A percentile compares a stretch with the other conserved stretches of the same genome.
Conservation (phyloP, 1,139 yeast genomes). For the Hemisphaericaspora subhashii region DNA sequence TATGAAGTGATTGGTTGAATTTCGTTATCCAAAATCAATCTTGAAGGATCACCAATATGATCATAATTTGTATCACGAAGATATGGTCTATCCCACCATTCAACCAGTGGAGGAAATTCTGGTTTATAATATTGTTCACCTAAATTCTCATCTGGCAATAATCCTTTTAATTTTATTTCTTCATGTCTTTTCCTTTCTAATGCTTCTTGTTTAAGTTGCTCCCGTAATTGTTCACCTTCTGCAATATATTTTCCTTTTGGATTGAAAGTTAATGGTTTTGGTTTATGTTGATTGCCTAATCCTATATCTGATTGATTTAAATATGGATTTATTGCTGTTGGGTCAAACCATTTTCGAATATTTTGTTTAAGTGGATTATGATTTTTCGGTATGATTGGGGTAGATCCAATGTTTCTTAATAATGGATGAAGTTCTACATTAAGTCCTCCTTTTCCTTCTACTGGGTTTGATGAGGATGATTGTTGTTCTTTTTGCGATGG, state of each 20-base stretch:
- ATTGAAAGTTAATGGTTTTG: slow-evolving; percentile 50
- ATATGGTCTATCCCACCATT: slow-evolving; percentile 81
- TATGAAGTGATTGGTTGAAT: slow-evolving; percentile 57
- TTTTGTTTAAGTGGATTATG: slow-evolving; percentile 32
- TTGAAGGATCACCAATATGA: slow-evolving; percentile 19
- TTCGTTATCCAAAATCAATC: slow-evolving; percentile 34
- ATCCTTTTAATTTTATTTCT: slow-evolving; percentile 37
- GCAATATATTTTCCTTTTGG: slow-evolving; percentile 62
- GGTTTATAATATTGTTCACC: slow-evolving; percentile 55
- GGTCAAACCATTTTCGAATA: slow-evolving; percentile 37
- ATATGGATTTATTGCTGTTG: slow-evolving; percentile 58
- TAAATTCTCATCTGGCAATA: slow-evolving; percentile 45
- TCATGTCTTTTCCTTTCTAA: slow-evolving; percentile 23
- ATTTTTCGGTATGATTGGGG: slow-evolving; percentile 25
- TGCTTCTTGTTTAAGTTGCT: slow-evolving; percentile 33
- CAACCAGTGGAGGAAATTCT: slow-evolving; percentile 56
- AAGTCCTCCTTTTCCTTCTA: slow-evolving; percentile 36
- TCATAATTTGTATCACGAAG: slow-evolving; percentile 32
- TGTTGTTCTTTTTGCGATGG: background rate
- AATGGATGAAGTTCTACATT: slow-evolving; percentile 63
- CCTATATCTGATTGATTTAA: slow-evolving; percentile 39
- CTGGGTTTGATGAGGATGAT: background rate
- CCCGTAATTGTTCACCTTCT: slow-evolving; percentile 53
- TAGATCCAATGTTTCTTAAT: slow-evolving; percentile 32
- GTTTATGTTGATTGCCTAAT: slow-evolving; percentile 19